A percentile compares a stretch with the other conserved stretches of the same genome.
These are phyloP conservation scores for Paecilomyces sp. DNA, from an alignment of 2,329 filamentous ascomycete species.

Conservation along the genomic window DNA sequence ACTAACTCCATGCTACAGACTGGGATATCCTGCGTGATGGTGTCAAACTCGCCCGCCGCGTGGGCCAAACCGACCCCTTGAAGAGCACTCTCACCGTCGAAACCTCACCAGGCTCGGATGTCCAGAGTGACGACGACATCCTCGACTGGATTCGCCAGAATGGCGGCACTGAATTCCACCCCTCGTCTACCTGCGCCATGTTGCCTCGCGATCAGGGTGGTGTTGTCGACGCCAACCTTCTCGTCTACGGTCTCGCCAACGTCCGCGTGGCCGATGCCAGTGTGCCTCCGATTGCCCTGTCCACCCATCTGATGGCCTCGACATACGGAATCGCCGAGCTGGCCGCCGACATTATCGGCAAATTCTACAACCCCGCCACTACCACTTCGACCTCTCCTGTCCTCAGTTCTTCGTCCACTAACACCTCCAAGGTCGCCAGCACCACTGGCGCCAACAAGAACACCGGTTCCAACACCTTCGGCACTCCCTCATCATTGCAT, in stretches of 20 bases:
- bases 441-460: not conserved
- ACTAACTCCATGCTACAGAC: conserved; percentile 12
- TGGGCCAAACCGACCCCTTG: conserved; percentile 15
- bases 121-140: conserved; percentile 18
- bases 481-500: no score
- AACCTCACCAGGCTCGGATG: conserved; percentile 12
- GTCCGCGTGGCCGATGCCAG: conserved; percentile 24
- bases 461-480: not conserved
- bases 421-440: not conserved
- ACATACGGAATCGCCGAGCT: conserved; percentile 27
- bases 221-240: conserved; percentile 20
- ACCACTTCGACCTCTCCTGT: not conserved
- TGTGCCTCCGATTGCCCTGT: conserved; percentile 20
- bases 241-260: conserved; percentile 22
- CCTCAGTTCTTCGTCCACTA: not conserved
- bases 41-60: conserved; percentile 16
- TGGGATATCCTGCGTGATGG: conserved; percentile 16
- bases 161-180: conserved; percentile 18
- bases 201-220: conserved; percentile 17
- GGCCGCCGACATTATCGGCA: conserved; percentile 20
- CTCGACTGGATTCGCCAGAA: conserved; percentile 11
- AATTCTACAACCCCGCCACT: conserved; percentile 10
- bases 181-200: conserved; percentile 20
- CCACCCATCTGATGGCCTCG: conserved; percentile 26
- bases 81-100: conserved; percentile 14